Evolutionary conservation across 495 filamentous ascomycete species (phyloP).

Genomic region (Jackrogersella minutella): DNA sequence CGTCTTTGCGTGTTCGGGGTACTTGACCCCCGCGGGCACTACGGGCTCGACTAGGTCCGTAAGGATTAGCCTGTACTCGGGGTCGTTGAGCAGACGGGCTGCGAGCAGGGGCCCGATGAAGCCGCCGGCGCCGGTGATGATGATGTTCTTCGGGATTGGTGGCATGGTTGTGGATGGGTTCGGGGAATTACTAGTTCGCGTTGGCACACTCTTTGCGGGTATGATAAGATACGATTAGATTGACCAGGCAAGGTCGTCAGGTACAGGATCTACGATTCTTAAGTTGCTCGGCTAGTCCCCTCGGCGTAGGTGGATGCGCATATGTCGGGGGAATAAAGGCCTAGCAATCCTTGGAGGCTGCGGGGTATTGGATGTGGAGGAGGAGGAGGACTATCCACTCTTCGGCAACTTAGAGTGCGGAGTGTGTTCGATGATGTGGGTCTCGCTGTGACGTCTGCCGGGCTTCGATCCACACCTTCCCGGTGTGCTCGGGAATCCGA

Average conservation of each 20-base stretch:
- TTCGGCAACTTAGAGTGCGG: slow-evolving; percentile 11
- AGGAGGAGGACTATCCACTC: background rate
- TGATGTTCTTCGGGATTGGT: slow-evolving; percentile 61
- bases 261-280: slow-evolving; percentile 6
- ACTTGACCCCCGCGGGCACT: slow-evolving; percentile 58
- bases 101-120: slow-evolving; percentile 76
- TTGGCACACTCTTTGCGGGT: too few relatives aligned
- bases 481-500: background rate
- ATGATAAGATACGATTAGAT: background rate
- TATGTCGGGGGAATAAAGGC: slow-evolving; percentile 20
- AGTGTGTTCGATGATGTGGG: too few relatives aligned
- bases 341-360: slow-evolving; percentile 24
- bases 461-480: background rate
- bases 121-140: slow-evolving; percentile 77
- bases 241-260: background rate
- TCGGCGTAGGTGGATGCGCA: slow-evolving; percentile 17
- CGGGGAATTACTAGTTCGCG: too few relatives aligned
- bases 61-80: slow-evolving; percentile 64
- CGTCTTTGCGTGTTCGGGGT: slow-evolving; percentile 62
- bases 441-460: slow-evolving; percentile 10
- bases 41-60: slow-evolving; percentile 69
- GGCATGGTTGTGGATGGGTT: slow-evolving; percentile 19
- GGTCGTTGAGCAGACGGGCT: slow-evolving; percentile 65
- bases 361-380: slow-evolving; percentile 25
- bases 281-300: slow-evolving; percentile 1